These are phyloP conservation scores for Annona squamosa DNA, from an alignment of 164 flowering plant genomes.

Conservation along the genomic window DNA sequence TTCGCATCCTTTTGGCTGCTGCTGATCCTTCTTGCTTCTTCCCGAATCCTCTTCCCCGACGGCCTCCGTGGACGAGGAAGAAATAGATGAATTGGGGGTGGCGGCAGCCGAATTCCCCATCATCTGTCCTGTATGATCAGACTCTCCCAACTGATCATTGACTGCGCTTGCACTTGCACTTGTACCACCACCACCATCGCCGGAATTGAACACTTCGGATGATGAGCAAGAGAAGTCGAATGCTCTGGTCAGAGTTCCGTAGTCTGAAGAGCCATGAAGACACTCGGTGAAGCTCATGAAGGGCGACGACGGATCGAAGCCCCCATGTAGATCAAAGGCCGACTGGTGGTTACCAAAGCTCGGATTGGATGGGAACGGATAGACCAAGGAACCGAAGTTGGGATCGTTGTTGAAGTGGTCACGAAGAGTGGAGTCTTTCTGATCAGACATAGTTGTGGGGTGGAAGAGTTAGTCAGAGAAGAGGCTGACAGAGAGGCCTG, in stretches of 20 bases:
- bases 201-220: conserved; percentile 31
- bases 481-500: conserved; percentile 8
- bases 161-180: not conserved
- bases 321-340: conserved; percentile 10
- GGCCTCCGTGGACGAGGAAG: conserved; percentile 54
- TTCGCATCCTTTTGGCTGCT: conserved; percentile 21
- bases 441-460: conserved; percentile 23
- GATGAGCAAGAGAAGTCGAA: conserved; percentile 43
- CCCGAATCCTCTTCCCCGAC: conserved; percentile 35
- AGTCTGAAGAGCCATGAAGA: conserved; percentile 31
- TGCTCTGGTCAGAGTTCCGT: conserved; percentile 25
- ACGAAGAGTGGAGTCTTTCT: conserved; percentile 27
- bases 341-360: not conserved
- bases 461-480: conserved; percentile 8
- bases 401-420: conserved; percentile 19
- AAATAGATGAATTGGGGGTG: conserved; percentile 50
- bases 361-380: conserved; percentile 3
- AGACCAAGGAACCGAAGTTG: not conserved
- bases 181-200: conserved; percentile 15
- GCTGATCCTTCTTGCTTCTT: conserved; percentile 27
- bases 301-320: conserved; percentile 21
- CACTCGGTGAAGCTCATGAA: conserved; percentile 42
- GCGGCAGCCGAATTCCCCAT: conserved; percentile 26
- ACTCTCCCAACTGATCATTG: not conserved
- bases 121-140: conserved; percentile 5